These are phyloP conservation scores for Camellia sinensis DNA, from an alignment of 148 eudicot species.

Conservation along the genomic window DNA sequence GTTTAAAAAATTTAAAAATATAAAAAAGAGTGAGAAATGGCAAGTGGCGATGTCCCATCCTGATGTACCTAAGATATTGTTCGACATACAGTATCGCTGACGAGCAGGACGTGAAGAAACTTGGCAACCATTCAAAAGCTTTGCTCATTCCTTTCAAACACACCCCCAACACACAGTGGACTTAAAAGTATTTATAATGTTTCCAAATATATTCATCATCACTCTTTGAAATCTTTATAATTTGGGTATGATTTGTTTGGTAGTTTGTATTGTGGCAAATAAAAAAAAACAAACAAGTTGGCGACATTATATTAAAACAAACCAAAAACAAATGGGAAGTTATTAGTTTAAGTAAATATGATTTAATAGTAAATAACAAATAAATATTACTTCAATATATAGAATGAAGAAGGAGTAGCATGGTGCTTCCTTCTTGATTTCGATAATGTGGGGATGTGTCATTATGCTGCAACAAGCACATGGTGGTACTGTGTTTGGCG, in stretches of 20 bases:
- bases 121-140: constrained; percentile 15
- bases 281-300: background rate
- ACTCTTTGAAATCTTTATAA: background rate
- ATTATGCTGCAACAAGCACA: constrained; percentile 40
- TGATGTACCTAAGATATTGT: too few species aligned
- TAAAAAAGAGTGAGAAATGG: too few species aligned
- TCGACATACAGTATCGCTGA: too few species aligned
- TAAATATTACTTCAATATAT: too few species aligned
- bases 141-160: background rate
- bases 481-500: too few species aligned
- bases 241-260: background rate
- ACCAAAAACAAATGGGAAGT: background rate
- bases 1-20: too few species aligned
- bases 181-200: constrained; percentile 5
- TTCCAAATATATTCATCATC: background rate
- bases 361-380: too few species aligned
- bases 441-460: constrained; percentile 24
- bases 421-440: constrained; percentile 19
- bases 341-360: background rate
- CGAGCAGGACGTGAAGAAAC: constrained; percentile 11
- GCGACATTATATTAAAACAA: background rate
- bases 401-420: too few species aligned
- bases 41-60: too few species aligned
- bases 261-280: background rate
- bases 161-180: constrained; percentile 11